Evolutionary conservation across 345 rosid genomes (phyloP), one percentile per base, ranked within the genome.

Genomic region (Populus pruinosa): DNA sequence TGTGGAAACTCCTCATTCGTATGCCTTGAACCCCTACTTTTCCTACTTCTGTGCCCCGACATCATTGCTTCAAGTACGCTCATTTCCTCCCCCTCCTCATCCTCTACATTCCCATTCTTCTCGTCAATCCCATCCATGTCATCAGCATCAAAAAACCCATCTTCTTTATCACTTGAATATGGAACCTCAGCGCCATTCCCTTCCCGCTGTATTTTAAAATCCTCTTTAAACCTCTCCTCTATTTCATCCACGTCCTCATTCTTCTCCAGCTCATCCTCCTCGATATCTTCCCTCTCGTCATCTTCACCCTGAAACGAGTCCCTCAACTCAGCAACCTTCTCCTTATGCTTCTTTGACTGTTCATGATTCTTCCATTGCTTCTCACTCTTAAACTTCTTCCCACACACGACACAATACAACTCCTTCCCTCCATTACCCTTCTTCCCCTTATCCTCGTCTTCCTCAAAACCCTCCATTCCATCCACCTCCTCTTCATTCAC

Each of bases 361-460:
- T 96, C 98, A 12, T 96, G 98, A 86, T 93, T 96, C 85, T 88
- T 88, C 98, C 98, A 96, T 77, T 96, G 98, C 86, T 93, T 92
- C 81, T 96, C 92, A 71, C 97, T 92, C 85, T 93, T 93, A 41
- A 96, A 96, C 81, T 92, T 96, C 87, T 96, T 96, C 72, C 97
- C 83, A 77, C 99, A 96, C 8, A 81, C 93, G 69, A 93, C 89
- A 53, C 99, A 96, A 75, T 93, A 93, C 0, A 96, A 86, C 80
- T 92, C 93, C 81, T 83, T 88, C 71, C 70, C 82, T 47, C 35
- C 76, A 38, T 68, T 77, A 17, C 29, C 83, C 49, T 70, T 76
- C 66, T 69, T 73, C 20, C 74, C 82, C 18, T 83, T 83, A 4
- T 35, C 85, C 53, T 47, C 86, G 74, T 84, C 91, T 73, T 79